Evolutionary conservation across 495 filamentous ascomycete genomes (phyloP).

Genomic region (Bombardia bombarda): DNA sequence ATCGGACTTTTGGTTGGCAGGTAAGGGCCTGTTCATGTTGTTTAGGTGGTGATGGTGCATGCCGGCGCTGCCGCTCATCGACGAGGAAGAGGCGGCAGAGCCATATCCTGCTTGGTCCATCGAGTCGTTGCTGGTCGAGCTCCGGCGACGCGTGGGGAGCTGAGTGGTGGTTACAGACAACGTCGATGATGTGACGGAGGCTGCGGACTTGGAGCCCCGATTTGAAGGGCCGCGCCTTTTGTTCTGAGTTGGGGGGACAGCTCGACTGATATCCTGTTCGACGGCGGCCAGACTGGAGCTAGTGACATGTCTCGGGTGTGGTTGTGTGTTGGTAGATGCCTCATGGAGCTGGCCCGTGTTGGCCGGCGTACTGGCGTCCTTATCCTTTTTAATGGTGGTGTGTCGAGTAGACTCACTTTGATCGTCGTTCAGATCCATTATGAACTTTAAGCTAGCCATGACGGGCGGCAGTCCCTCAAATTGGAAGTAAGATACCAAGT

Average conservation of each 20-base stretch:
- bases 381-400: constrained; percentile 32
- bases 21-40: constrained; percentile 34
- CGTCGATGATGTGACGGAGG: constrained; percentile 7
- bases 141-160: constrained; percentile 28
- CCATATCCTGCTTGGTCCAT: constrained; percentile 37
- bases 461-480: constrained; percentile 32
- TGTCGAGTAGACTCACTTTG: constrained; percentile 20
- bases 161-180: constrained; percentile 10
- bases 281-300: constrained; percentile 12
- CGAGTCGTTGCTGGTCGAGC: constrained; percentile 36
- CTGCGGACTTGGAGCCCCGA: constrained; percentile 10
- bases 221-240: constrained; percentile 15
- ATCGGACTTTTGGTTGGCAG: constrained; percentile 19
- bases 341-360: constrained; percentile 14
- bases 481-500: constrained; percentile 32
- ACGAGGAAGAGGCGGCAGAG: constrained; percentile 23
- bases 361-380: constrained; percentile 28
- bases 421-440: constrained; percentile 40
- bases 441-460: constrained; percentile 42
- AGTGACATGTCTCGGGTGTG: constrained; percentile 19
- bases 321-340: constrained; percentile 6
- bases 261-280: constrained; percentile 23
- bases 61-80: constrained; percentile 12
- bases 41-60: constrained; percentile 7
- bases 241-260: constrained; percentile 16